Conservation (phyloP, 192 early-diverging fungal genomes). For the Phlyctochytrium planicorne region DNA sequence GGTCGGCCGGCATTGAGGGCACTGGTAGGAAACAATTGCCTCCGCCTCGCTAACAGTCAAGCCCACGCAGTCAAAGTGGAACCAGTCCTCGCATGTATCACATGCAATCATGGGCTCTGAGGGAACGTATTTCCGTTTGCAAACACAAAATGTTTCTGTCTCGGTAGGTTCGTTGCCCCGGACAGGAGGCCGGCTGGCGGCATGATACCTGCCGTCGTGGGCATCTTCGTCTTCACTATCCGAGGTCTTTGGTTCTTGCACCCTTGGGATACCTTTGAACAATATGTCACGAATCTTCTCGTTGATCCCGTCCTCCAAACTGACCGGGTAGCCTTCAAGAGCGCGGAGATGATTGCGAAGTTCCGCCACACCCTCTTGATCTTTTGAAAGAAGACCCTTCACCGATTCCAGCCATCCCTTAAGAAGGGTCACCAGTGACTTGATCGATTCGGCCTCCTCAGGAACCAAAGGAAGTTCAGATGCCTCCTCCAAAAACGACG, state of each 20-base stretch:
- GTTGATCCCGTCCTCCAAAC: background rate
- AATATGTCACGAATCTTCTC: conserved; percentile 1
- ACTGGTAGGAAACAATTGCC: conserved; percentile 63
- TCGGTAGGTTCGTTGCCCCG: background rate
- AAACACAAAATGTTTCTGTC: conserved; percentile 61
- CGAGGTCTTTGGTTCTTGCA: background rate
- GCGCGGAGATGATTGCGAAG: conserved; percentile 4
- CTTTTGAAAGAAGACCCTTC: background rate
- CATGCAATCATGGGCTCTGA: conserved; percentile 73
- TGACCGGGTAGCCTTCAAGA: conserved; percentile 14
- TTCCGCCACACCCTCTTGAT: background rate
- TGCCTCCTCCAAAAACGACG: conserved; percentile 17
- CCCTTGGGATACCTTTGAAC: background rate
- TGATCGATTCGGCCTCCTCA: conserved; percentile 18
- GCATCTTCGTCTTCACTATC: background rate
- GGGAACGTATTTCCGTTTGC: conserved; percentile 53
- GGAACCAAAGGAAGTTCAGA: conserved; percentile 17
- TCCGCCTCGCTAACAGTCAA: conserved; percentile 55
- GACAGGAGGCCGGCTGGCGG: background rate
- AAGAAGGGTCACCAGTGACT: conserved; percentile 7
- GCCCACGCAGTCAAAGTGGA: conserved; percentile 71
- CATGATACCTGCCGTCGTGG: background rate
- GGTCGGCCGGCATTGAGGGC: conserved; percentile 44
- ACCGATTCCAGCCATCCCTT: conserved; percentile 13
- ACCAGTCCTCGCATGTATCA: conserved; percentile 75